These are phyloP conservation scores for Lachnellula hyalina DNA, from an alignment of 2,329 filamentous ascomycete species.

Conservation along the genomic window DNA sequence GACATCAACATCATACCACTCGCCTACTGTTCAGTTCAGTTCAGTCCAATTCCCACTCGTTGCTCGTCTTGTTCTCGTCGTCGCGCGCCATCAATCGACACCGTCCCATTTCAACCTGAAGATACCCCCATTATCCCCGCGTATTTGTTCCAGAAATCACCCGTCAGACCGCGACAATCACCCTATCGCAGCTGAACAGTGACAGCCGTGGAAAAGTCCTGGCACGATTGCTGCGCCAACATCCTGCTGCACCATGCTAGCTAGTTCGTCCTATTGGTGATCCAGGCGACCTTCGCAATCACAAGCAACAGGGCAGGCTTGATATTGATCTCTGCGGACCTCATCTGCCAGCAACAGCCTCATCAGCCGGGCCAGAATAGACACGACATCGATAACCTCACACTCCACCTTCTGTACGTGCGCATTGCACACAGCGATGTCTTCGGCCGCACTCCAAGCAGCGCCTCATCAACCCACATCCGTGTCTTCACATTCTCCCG, in stretches of 20 bases:
- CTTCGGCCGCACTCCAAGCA: constrained; percentile 59
- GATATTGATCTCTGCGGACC: constrained; percentile 1
- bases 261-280: constrained; percentile 36
- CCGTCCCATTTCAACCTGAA: no score
- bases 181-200: no score
- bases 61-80: no score
- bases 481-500: constrained; percentile 43
- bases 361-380: neutral
- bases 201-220: neutral
- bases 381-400: constrained; percentile 7
- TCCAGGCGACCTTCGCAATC: constrained; percentile 29
- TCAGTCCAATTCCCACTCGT: no score
- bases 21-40: no score
- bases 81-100: no score
- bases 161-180: no score
- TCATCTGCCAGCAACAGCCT: neutral
- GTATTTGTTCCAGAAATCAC: no score
- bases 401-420: constrained; percentile 9
- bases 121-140: no score
- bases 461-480: constrained; percentile 48
- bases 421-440: constrained; percentile 43
- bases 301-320: constrained; percentile 9
- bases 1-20: no score
- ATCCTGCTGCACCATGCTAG: constrained; percentile 41
- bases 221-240: constrained; percentile 1